A percentile compares a stretch with the other conserved stretches of the same genome.
Conservation (phyloP, 208 protist species). For the Sergeia podlipaevii region DNA sequence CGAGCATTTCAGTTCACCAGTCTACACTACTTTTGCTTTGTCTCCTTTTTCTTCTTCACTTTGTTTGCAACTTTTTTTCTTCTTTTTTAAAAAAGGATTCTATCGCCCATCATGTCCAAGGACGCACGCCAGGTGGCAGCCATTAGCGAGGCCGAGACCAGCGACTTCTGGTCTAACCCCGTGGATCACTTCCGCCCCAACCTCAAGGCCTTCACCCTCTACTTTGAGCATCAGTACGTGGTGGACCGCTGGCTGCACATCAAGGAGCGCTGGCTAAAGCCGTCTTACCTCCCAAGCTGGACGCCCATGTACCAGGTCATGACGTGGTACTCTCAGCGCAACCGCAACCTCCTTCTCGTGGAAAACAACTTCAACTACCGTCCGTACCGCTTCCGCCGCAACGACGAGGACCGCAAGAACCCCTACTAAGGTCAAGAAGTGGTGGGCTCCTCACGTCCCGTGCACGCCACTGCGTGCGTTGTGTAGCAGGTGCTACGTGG, state of each 20-base stretch:
- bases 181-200: slow-evolving; percentile 90
- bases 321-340: slow-evolving; percentile 84
- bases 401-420: slow-evolving; percentile 88
- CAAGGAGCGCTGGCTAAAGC: slow-evolving; percentile 75
- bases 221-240: slow-evolving; percentile 77
- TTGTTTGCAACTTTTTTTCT: slow-evolving; percentile 7
- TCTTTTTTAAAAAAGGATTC: not conserved
- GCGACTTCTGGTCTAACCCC: slow-evolving; percentile 85
- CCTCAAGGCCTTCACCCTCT: slow-evolving; percentile 85
- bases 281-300: slow-evolving; percentile 88
- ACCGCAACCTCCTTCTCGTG: slow-evolving; percentile 84
- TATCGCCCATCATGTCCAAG: not conserved
- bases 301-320: slow-evolving; percentile 78
- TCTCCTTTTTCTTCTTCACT: not conserved
- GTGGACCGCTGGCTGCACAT: slow-evolving; percentile 75
- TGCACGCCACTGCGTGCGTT: too few species aligned
- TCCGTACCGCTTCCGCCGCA: slow-evolving; percentile 86
- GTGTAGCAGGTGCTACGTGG: too few species aligned
- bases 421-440: slow-evolving; percentile 55
- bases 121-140: not conserved
- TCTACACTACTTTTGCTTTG: slow-evolving; percentile 1
- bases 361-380: slow-evolving; percentile 92
- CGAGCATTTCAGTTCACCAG: too few species aligned
- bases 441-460: not conserved
- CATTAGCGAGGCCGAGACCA: slow-evolving; percentile 22